Evolutionary conservation across 352 stramenopile species (phyloP).

Genomic region (Globisporangium canariense): DNA sequence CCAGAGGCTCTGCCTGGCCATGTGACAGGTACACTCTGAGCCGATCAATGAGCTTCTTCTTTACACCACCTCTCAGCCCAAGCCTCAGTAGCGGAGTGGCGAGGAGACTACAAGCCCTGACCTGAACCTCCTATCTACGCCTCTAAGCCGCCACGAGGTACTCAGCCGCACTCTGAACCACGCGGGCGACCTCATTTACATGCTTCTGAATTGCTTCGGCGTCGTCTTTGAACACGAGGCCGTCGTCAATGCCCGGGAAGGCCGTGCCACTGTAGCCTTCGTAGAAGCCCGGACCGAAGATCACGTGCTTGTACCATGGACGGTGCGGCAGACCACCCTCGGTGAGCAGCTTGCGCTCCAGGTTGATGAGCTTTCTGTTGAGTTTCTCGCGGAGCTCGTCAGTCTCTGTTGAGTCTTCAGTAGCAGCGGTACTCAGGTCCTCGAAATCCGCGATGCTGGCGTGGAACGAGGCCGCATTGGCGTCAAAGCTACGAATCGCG

Average conservation of each 20-base stretch:
- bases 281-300: slow-evolving; percentile 60
- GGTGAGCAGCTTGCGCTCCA: slow-evolving; percentile 43
- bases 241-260: slow-evolving; percentile 49
- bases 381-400: slow-evolving; percentile 15
- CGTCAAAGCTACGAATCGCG: slow-evolving; percentile 41
- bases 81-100: no score
- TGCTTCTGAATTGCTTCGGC: slow-evolving; percentile 32
- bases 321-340: slow-evolving; percentile 42
- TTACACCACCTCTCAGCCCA: no score
- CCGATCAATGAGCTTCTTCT: no score
- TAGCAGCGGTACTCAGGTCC: neutral
- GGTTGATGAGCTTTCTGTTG: slow-evolving; percentile 48
- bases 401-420: neutral
- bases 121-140: neutral
- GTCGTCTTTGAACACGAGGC: slow-evolving; percentile 43
- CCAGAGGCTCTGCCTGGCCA: no score
- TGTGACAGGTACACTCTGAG: no score
- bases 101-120: neutral
- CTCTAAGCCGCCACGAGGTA: slow-evolving; percentile 23
- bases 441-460: slow-evolving; percentile 12
- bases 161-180: slow-evolving; percentile 30
- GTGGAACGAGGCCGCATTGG: slow-evolving; percentile 30
- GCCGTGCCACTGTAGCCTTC: slow-evolving; percentile 46
- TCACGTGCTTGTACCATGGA: slow-evolving; percentile 57
- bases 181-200: slow-evolving; percentile 35